Evolutionary conservation across 139 green algal species (phyloP), one percentile per base, ranked within the genome.

Genomic region (Chlorella vulgaris): DNA sequence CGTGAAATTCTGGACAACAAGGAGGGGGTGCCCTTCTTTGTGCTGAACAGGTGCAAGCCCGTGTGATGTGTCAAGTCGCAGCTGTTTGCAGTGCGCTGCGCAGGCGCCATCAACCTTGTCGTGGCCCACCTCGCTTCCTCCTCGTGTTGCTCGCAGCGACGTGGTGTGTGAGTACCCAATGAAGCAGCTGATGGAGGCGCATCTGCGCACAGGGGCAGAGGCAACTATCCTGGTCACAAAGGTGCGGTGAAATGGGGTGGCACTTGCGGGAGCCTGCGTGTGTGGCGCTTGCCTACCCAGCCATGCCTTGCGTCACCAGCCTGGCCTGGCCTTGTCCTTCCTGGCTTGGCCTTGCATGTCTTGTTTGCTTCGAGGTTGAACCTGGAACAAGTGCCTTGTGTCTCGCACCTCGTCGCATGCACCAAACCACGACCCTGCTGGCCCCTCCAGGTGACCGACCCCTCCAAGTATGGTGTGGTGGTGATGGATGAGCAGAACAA

Each of bases 111-210:
- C n/a, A n/a, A n/a, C n/a, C n/a, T n/a, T n/a, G n/a, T n/a, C n/a
- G n/a, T n/a, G n/a, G n/a, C n/a, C n/a, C n/a, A n/a, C n/a, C n/a
- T n/a, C n/a, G 7, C 35, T 28, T 3, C 31, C 7, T n/a, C 63
- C 31, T 19, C 31, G 2, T 21, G 47, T 39, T 50, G n/a, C n/a
- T n/a, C n/a, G n/a, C 90, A 97, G 92, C 61, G 96, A 99, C 53
- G 96, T 99, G 43, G 98, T 97, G 73, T 99, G 96, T 80, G 91
- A 98, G 65, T 99, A 98, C 83, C 96, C 96, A 0, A 88, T 99
- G 53, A 91, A 87, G 69, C 91, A 98, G 33, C 95, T 98, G 91
- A 82, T 95, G 73, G 87, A 89, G 21, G 91, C 86, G 69, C 96
- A 99, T 85, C 90, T 92, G 80, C 63, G 82, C 1, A 84, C 90